Conservation (phyloP, 108 stramenopile species). For the Stephanodiscus minutulus region DNA sequence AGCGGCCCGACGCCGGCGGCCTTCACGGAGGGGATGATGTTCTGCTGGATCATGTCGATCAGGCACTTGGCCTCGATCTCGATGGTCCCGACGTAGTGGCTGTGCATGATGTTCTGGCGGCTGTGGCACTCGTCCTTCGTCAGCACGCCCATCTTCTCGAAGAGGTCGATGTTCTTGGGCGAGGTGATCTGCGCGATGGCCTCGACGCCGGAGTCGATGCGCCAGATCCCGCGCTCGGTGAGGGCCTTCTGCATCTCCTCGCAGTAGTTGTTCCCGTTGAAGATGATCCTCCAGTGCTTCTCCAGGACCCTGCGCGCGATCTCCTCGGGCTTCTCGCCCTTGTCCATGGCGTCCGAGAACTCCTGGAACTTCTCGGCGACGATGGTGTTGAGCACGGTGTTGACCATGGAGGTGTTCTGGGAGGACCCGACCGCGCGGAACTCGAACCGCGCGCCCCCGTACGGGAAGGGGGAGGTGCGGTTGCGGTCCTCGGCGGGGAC, state of each 20-base stretch:
- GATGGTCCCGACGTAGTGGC: slow-evolving; percentile 93
- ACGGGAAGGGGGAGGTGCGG: slow-evolving; percentile 96
- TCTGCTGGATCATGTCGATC: slow-evolving; percentile 94
- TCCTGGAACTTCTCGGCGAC: slow-evolving; percentile 90
- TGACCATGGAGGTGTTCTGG: slow-evolving; percentile 92
- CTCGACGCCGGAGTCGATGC: slow-evolving; percentile 93
- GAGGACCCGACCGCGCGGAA: slow-evolving; percentile 97
- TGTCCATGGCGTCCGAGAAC: slow-evolving; percentile 89
- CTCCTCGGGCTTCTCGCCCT: slow-evolving; percentile 65
- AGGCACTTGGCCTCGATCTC: slow-evolving; percentile 91
- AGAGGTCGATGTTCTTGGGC: slow-evolving; percentile 90
- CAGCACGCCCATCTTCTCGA: slow-evolving; percentile 91
- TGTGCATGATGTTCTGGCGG: slow-evolving; percentile 87
- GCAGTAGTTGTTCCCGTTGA: slow-evolving; percentile 96
- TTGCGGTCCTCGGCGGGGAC: slow-evolving; percentile 96
- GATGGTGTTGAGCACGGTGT: slow-evolving; percentile 94
- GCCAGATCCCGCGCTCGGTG: slow-evolving; percentile 89
- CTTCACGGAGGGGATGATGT: slow-evolving; percentile 90
- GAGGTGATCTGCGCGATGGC: slow-evolving; percentile 78
- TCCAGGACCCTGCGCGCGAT: slow-evolving; percentile 82
- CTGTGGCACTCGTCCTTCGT: slow-evolving; percentile 80
- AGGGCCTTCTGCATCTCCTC: slow-evolving; percentile 77
- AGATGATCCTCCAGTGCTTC: slow-evolving; percentile 90
- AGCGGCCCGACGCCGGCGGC: slow-evolving; percentile 70
- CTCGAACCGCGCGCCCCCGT: slow-evolving; percentile 94